These are phyloP conservation scores for Heterobasidion parviporum DNA, from an alignment of 1,284 basidiomycete genomes.

Conservation along the genomic window DNA sequence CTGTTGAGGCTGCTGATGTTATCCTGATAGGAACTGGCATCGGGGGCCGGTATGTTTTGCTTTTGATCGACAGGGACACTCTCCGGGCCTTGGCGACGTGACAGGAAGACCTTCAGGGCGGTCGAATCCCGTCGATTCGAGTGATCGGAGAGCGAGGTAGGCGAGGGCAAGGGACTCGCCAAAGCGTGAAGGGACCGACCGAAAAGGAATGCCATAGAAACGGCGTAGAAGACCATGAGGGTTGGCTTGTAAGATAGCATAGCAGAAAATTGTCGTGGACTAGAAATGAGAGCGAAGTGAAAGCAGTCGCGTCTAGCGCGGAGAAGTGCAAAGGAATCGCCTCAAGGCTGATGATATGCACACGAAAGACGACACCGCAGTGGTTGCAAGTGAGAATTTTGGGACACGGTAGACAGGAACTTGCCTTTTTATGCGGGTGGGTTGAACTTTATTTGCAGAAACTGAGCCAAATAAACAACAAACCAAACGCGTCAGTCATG, in stretches of 20 bases:
- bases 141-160: slow-evolving; percentile 12
- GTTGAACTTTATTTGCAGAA: background rate
- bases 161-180: slow-evolving; percentile 29
- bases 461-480: background rate
- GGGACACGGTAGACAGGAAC: background rate
- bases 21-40: slow-evolving; percentile 11
- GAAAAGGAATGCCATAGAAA: slow-evolving; percentile 27
- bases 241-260: slow-evolving; percentile 26
- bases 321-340: background rate
- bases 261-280: slow-evolving; percentile 20
- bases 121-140: background rate
- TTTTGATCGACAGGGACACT: background rate
- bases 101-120: background rate
- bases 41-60: slow-evolving; percentile 9
- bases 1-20: slow-evolving; percentile 17
- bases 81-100: slow-evolving; percentile 6
- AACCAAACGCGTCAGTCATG: background rate
- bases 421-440: background rate
- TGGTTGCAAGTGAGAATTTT: background rate
- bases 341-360: background rate
- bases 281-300: slow-evolving; percentile 6
- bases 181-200: slow-evolving; percentile 16
- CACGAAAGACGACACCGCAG: background rate
- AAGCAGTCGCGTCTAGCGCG: slow-evolving; percentile 11
- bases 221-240: slow-evolving; percentile 29